These are phyloP conservation scores for Myxozyma sirexii DNA, from an alignment of 805 yeast genomes.

Conservation along the genomic window DNA sequence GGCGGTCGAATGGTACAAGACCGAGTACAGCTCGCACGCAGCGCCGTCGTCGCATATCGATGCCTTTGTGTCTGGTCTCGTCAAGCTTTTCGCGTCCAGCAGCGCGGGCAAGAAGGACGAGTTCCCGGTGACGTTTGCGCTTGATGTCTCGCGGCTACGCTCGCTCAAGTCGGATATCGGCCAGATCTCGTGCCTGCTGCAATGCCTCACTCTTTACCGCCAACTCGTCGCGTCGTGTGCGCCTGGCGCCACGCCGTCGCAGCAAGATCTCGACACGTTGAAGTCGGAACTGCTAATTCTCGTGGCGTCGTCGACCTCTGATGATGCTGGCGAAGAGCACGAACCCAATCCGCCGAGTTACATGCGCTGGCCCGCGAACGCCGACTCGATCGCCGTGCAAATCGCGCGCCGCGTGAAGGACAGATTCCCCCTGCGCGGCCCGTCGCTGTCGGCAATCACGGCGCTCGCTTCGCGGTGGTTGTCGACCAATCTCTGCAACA, in stretches of 20 bases:
- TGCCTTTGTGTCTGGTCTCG: conserved; percentile 24
- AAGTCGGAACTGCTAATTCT: conserved; percentile 31
- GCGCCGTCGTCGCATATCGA: conserved; percentile 10
- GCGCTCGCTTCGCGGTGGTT: conserved; percentile 24
- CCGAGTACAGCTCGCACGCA: conserved; percentile 37
- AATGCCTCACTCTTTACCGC: conserved; percentile 71
- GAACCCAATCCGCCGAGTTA: background rate
- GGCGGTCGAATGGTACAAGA: conserved; percentile 67
- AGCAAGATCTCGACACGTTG: conserved; percentile 20
- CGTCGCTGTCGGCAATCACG: background rate
- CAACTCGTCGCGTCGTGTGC: conserved; percentile 51
- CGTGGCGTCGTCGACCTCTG: conserved; percentile 14
- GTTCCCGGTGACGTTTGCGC: conserved; percentile 80
- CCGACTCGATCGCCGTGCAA: conserved; percentile 25
- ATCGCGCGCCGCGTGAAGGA: conserved; percentile 28
- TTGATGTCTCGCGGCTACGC: conserved; percentile 79
- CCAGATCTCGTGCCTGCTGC: conserved; percentile 76
- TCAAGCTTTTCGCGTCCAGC: conserved; percentile 30
- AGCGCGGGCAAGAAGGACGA: conserved; percentile 48
- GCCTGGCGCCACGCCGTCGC: conserved; percentile 10
- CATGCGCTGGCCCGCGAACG: conserved; percentile 17
- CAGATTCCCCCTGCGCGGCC: conserved; percentile 12
- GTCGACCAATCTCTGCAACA: conserved; percentile 6
- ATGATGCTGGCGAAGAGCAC: conserved; percentile 14
- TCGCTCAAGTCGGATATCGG: conserved; percentile 82